Base-by-base conservation (phyloP, 2,329 filamentous ascomycete species). In the Ustilaginoidea virens region DNA sequence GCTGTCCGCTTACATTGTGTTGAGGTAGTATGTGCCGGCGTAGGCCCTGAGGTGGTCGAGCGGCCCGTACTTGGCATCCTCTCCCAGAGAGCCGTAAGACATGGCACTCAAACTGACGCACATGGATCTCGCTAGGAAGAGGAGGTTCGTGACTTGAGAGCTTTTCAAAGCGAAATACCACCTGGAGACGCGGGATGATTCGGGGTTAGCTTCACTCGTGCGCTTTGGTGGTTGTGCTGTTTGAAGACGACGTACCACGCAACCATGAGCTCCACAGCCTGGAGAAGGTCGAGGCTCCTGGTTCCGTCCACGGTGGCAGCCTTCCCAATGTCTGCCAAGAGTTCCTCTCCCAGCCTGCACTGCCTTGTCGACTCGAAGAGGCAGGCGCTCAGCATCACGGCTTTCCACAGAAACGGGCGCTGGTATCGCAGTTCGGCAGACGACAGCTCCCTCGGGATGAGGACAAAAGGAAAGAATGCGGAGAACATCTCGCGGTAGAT, bases 331-430 rank as follows among this genome's bases (percentile, higher is more conserved):
- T 63, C 58, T 6, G 44, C 45, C 29, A 67, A 40, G 30, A 67
- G 34, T 39, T 57, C 53, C 29, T 53, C 47, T 1, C 61, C 63
- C 29, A 65, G 41, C 25, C 41, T 44, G 9, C 55, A 41, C 41
- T 67, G 63, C 22, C 60, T 49, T 16, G 43, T 31, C 1, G 60
- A 60, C 25, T 67, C 55, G 2, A 53, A 47, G 27, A 60, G 51
- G 32, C 46, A 49, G 12, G 51, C 46, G 27, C 49, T 50, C 44
- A 66, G 53, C 55, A 67, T 63, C 35, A 60, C 41, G 4, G 52
- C 58, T 39, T 63, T 64, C 60, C 61, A 68, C 23, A 66, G 36
- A 23, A 60, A 58, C 14, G 62, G 61, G 5, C 53, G 45, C 33
- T 51, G 34, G 16, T 42, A 39, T 16, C 48, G 49, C 25, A 66